Evolutionary conservation across 192 early-diverging fungal species (phyloP).

Genomic region (Geranomyces michiganensis): DNA sequence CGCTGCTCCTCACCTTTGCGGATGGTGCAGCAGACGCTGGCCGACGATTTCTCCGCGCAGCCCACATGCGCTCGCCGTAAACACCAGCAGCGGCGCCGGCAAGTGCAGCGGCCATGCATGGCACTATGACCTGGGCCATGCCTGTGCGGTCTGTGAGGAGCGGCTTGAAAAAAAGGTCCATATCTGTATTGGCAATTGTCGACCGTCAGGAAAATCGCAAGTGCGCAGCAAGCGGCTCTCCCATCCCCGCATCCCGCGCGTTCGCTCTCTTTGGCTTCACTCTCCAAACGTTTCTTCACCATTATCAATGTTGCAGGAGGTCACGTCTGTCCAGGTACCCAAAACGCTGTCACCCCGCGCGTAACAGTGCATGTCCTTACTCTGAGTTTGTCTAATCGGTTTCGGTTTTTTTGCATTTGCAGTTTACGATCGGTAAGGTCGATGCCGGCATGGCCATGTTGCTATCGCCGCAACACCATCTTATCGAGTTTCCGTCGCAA

Average conservation of each 20-base stretch:
- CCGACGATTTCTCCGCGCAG: background rate
- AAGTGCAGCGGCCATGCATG: background rate
- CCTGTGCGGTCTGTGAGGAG: too few species aligned
- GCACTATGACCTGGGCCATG: background rate
- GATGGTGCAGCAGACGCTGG: background rate
- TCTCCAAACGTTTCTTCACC: too few species aligned
- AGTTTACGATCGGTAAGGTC: conserved; percentile 91
- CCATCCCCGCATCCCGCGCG: too few species aligned
- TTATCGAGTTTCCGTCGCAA: conserved; percentile 96
- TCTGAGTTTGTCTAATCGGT: too few species aligned
- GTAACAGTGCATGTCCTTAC: background rate
- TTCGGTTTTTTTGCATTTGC: conserved; percentile 5
- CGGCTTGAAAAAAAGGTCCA: conserved; percentile 15
- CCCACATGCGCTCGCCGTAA: background rate
- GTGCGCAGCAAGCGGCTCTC: too few species aligned
- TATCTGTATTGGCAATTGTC: too few species aligned
- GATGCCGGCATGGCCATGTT: conserved; percentile 86
- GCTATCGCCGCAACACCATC: conserved; percentile 95
- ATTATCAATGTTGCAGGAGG: background rate
- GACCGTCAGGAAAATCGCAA: too few species aligned
- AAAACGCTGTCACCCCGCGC: background rate
- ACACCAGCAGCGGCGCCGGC: background rate
- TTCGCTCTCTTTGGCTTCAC: too few species aligned
- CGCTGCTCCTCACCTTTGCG: background rate
- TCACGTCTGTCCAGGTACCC: background rate